A percentile compares a stretch with the other conserved stretches of the same genome.
Conservation (phyloP, 371 early-diverging fungal genomes). For the Zancudomyces culisetae region DNA sequence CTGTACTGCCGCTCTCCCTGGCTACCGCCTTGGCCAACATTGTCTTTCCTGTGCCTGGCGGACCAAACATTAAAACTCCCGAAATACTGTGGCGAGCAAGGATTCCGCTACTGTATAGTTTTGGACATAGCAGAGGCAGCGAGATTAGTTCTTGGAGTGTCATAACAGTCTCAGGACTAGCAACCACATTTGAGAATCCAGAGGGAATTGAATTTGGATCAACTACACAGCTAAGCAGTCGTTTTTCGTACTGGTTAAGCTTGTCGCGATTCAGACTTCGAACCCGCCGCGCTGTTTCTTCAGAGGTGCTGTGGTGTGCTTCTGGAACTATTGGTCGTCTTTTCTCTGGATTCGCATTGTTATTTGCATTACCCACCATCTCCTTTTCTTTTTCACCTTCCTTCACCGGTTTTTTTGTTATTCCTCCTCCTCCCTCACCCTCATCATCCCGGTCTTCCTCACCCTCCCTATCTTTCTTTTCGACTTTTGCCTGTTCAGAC, state of each 20-base stretch:
- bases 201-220: slow-evolving; percentile 42
- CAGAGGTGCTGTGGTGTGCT: not conserved
- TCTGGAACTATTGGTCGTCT: not conserved
- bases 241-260: slow-evolving; percentile 30
- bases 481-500: not conserved
- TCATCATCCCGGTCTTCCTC: not conserved
- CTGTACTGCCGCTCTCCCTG: slow-evolving; percentile 80
- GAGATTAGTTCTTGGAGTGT: slow-evolving; percentile 71
- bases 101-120: slow-evolving; percentile 56
- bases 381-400: slow-evolving; percentile 4
- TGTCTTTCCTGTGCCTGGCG: slow-evolving; percentile 97
- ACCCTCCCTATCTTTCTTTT: not conserved
- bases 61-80: slow-evolving; percentile 87
- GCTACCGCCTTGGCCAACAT: slow-evolving; percentile 92
- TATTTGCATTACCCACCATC: not conserved
- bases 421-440: not conserved
- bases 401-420: not conserved
- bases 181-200: slow-evolving; percentile 39
- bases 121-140: slow-evolving; percentile 62
- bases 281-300: slow-evolving; percentile 9
- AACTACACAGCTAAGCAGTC: slow-evolving; percentile 35
- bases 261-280: slow-evolving; percentile 11
- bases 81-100: slow-evolving; percentile 52
- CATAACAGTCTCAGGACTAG: slow-evolving; percentile 41
- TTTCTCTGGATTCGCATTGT: not conserved